Conservation (phyloP, 2,329 filamentous ascomycete species). For the Chaetomium globosum region DNA sequence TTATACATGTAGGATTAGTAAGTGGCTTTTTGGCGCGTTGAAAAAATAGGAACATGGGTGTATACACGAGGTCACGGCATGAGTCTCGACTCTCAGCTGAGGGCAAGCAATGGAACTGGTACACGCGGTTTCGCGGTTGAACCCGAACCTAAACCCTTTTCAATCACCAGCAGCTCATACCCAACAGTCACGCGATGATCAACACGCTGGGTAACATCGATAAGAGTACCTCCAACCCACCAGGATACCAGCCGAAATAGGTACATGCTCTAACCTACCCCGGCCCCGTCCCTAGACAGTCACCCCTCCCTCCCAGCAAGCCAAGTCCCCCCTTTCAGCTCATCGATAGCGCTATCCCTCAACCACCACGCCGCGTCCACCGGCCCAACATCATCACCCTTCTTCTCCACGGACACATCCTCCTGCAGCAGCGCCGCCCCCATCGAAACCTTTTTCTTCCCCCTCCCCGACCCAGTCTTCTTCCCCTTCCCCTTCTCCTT, state of each 20-base stretch:
- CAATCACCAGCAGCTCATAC: too few species aligned
- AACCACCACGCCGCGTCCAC: slow-evolving; percentile 52
- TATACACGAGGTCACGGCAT: too few species aligned
- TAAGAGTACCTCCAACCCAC: background rate
- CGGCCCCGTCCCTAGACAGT: background rate
- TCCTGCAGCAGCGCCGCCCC: slow-evolving; percentile 12
- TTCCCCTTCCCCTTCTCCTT: slow-evolving; percentile 31
- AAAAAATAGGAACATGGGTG: too few species aligned
- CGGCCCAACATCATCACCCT: slow-evolving; percentile 28
- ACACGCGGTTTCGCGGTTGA: too few species aligned
- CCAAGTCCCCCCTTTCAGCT: slow-evolving; percentile 59
- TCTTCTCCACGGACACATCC: slow-evolving; percentile 12
- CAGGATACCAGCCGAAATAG: background rate
- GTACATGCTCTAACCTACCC: background rate
- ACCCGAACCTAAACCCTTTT: too few species aligned
- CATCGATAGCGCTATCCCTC: slow-evolving; percentile 57
- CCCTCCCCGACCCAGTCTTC: slow-evolving; percentile 19
- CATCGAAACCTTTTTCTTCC: slow-evolving; percentile 34
- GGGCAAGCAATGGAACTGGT: too few species aligned
- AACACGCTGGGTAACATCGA: background rate
- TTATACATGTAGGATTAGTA: too few species aligned
- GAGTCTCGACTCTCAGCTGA: too few species aligned
- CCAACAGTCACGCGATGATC: background rate
- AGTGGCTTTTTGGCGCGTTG: too few species aligned
- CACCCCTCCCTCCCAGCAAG: slow-evolving; percentile 48